Percentiles rank a stretch among this genome's conserved stretches.
Evolutionary conservation across 345 rosid species (phyloP).

Genomic region (Jatropha curcas): DNA sequence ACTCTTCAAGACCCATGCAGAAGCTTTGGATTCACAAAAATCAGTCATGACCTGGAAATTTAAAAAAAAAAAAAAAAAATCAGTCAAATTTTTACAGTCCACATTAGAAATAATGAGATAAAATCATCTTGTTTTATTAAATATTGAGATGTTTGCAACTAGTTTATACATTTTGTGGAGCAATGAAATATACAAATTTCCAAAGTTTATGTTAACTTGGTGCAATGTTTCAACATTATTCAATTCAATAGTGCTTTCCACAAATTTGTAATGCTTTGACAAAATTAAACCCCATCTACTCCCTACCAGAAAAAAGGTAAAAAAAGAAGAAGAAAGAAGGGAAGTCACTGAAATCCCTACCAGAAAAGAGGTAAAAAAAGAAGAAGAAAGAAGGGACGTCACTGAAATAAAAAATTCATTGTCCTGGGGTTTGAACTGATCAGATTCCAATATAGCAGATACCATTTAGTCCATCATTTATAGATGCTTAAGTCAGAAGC

Average conservation of each 20-base stretch:
- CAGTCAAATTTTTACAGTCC: background rate
- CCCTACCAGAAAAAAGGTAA: background rate
- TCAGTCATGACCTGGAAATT: slow-evolving; percentile 54
- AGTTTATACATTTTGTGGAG: background rate
- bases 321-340: no score
- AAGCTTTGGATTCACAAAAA: slow-evolving; percentile 55
- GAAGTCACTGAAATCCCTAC: no score
- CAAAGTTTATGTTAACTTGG: no score
- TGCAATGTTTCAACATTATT: background rate
- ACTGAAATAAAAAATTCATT: no score
- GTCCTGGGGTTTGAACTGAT: no score
- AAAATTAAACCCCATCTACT: background rate
- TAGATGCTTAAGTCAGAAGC: background rate
- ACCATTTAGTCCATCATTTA: background rate
- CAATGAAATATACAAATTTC: background rate
- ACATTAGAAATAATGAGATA: background rate
- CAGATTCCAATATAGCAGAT: background rate
- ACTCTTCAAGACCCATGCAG: slow-evolving; percentile 58
- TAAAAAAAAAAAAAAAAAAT: background rate
- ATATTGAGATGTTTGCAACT: background rate
- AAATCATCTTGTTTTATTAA: background rate
- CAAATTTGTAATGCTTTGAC: background rate
- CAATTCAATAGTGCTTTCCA: background rate
- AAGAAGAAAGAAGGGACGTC: no score
- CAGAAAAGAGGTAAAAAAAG: no score